Percentiles rank a stretch among this genome's conserved stretches.
phyloP scores from a whole-genome alignment of 306 rosid species.

The Malus asiatica region DNA sequence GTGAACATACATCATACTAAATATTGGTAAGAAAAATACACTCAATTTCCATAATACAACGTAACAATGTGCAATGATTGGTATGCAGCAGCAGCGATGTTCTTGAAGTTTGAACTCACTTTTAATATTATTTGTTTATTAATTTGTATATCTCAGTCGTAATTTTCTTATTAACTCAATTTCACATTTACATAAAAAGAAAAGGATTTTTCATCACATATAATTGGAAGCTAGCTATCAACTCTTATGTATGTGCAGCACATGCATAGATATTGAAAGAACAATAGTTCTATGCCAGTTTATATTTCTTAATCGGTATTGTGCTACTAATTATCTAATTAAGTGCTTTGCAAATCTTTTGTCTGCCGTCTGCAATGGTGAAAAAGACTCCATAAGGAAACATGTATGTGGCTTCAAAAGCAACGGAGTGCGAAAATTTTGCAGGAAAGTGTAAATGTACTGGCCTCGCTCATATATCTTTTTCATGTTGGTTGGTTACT shows the following conservation, averaged over 20 bases:
- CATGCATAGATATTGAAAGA: neutral
- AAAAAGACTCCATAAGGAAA: neutral
- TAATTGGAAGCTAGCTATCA: neutral
- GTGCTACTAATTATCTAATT: neutral
- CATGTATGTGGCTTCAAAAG: neutral
- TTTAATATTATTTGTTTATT: neutral
- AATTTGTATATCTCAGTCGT: neutral
- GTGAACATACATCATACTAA: too few relatives aligned
- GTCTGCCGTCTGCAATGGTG: neutral
- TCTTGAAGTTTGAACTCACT: neutral
- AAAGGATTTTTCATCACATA: neutral
- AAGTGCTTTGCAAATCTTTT: neutral
- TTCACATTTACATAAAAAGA: neutral
- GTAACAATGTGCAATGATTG: neutral
- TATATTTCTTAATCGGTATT: too few relatives aligned
- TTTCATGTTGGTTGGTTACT: neutral
- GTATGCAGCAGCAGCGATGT: neutral
- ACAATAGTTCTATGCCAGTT: neutral
- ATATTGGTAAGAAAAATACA: too few relatives aligned
- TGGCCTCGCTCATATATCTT: neutral
- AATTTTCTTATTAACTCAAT: neutral
- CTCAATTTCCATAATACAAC: neutral
- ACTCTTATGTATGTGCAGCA: neutral
- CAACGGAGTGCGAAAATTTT: neutral
- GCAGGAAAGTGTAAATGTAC: neutral